Conservation (phyloP, 495 filamentous ascomycete genomes). For the Penicillium fimorum region DNA sequence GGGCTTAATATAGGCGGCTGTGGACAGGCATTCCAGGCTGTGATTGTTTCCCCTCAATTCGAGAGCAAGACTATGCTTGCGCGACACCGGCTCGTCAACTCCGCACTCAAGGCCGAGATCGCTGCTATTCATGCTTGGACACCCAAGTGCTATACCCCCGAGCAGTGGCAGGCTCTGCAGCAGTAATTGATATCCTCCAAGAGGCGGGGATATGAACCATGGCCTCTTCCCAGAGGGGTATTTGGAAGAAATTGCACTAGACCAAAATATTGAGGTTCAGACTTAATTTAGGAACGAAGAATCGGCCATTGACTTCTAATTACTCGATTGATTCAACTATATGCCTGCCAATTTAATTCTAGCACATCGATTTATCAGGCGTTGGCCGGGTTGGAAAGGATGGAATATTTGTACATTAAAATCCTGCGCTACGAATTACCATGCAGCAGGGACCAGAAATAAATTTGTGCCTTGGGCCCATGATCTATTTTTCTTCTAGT, state of each 20-base stretch:
- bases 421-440: slow-evolving; percentile 1
- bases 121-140: slow-evolving; percentile 97
- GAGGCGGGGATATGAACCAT: background rate
- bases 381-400: slow-evolving; percentile 14
- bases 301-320: background rate
- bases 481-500: slow-evolving; percentile 8
- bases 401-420: slow-evolving; percentile 13
- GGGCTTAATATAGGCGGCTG: slow-evolving; percentile 67
- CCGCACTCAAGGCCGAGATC: slow-evolving; percentile 85
- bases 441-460: slow-evolving; percentile 5
- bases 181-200: slow-evolving; percentile 24
- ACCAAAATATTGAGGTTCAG: background rate
- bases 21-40: slow-evolving; percentile 89
- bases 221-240: background rate
- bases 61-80: slow-evolving; percentile 82
- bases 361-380: slow-evolving; percentile 12
- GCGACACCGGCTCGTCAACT: slow-evolving; percentile 86
- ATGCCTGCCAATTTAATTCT: background rate
- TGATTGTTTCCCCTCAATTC: slow-evolving; percentile 88
- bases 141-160: slow-evolving; percentile 92
- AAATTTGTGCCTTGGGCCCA: background rate
- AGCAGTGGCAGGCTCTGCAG: slow-evolving; percentile 81
- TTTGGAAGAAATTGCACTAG: background rate
- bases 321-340: background rate
- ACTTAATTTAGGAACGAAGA: background rate